A percentile compares a stretch with the other conserved stretches of the same genome.
phyloP scores from a whole-genome alignment of 495 filamentous ascomycete genomes.

The Annulohypoxylon maeteangense region DNA sequence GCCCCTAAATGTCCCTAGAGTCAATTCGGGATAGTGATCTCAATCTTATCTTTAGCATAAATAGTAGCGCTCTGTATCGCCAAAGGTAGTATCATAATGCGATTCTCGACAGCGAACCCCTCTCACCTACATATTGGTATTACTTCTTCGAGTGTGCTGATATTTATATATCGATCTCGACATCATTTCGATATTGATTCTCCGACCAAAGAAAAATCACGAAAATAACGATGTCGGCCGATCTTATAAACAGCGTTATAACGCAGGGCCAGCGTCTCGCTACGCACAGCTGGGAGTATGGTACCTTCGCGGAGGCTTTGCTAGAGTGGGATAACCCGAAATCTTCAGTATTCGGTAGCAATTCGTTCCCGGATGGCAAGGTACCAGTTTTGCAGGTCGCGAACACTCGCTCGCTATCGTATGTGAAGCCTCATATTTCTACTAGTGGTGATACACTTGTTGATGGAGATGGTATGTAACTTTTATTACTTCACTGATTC shows the following conservation, averaged over 20 bases:
- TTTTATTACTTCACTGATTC: background rate
- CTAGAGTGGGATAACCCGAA: constrained; percentile 58
- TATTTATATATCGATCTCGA: background rate
- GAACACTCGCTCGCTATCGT: constrained; percentile 47
- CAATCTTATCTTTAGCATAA: background rate
- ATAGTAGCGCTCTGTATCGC: background rate
- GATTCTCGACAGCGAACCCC: background rate
- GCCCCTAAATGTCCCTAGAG: background rate
- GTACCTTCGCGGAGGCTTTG: constrained; percentile 60
- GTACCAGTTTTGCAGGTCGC: constrained; percentile 49
- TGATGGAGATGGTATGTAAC: constrained; percentile 41
- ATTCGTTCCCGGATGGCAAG: constrained; percentile 55
- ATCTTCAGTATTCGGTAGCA: constrained; percentile 56
- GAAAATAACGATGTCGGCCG: constrained; percentile 27
- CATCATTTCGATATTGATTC: background rate
- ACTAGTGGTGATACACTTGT: constrained; percentile 47
- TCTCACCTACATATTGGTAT: background rate
- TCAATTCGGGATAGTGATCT: background rate
- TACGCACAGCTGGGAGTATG: constrained; percentile 60
- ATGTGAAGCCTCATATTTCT: constrained; percentile 50
- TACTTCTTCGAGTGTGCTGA: background rate
- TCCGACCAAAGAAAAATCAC: background rate
- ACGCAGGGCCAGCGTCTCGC: constrained; percentile 38
- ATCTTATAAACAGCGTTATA: constrained; percentile 37
- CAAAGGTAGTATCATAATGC: constrained; percentile 4